These are phyloP conservation scores for Volvariella surrecta DNA, from an alignment of 1,284 basidiomycete genomes.

Conservation along the genomic window DNA sequence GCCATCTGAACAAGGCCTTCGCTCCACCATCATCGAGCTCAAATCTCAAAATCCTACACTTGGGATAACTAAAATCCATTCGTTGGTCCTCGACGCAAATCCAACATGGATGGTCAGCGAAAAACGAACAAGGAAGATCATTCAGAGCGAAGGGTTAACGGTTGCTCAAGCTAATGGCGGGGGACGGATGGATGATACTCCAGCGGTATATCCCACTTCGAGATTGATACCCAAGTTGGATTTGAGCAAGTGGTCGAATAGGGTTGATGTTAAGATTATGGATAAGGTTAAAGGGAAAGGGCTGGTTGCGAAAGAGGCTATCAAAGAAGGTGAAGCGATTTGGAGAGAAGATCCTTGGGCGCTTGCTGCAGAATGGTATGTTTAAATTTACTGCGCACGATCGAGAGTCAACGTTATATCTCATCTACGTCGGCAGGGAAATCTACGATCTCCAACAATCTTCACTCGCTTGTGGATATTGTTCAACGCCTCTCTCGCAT, in stretches of 20 bases:
- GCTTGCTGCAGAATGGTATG: constrained; percentile 64
- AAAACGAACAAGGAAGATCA: constrained; percentile 66
- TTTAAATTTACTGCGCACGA: constrained; percentile 5
- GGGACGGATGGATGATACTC: not conserved
- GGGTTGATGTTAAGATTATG: constrained; percentile 66
- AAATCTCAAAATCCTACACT: constrained; percentile 50
- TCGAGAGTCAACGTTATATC: not conserved
- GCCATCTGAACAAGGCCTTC: constrained; percentile 33
- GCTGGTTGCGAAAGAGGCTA: constrained; percentile 60
- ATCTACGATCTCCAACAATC: constrained; percentile 55
- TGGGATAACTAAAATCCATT: constrained; percentile 66
- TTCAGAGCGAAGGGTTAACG: constrained; percentile 51
- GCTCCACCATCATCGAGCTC: constrained; percentile 29
- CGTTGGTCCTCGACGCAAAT: constrained; percentile 46
- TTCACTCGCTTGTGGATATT: constrained; percentile 54
- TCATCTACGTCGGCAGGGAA: constrained; percentile 39
- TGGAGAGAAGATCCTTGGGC: constrained; percentile 81
- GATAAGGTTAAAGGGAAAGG: constrained; percentile 75
- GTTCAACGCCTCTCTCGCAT: constrained; percentile 51
- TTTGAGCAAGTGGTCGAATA: constrained; percentile 49
- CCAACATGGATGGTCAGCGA: constrained; percentile 75
- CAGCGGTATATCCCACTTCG: constrained; percentile 46
- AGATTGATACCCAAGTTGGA: constrained; percentile 62
- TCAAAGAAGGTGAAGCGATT: constrained; percentile 63
- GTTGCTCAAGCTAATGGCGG: constrained; percentile 13